Percentiles rank a stretch among this genome's conserved stretches.
These are phyloP conservation scores for Anastatica hierochuntica DNA, from an alignment of 345 rosid genomes.

Conservation along the genomic window DNA sequence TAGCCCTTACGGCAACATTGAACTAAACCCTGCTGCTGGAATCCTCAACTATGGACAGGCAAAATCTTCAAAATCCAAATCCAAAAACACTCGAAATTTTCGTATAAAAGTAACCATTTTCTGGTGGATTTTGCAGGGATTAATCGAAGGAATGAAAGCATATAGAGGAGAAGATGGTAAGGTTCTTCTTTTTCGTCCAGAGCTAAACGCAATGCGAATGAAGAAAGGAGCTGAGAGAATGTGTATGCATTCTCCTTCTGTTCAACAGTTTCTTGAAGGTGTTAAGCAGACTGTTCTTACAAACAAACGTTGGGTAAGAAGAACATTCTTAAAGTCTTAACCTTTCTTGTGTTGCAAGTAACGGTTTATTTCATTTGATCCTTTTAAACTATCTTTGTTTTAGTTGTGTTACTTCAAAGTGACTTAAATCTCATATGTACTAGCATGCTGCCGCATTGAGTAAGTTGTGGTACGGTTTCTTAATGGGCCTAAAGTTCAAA, in stretches of 20 bases:
- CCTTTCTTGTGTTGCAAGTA: background rate
- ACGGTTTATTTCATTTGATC: background rate
- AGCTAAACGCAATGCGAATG: slow-evolving; percentile 64
- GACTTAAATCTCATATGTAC: too few species aligned
- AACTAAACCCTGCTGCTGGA: slow-evolving; percentile 70
- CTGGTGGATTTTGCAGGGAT: slow-evolving; percentile 37
- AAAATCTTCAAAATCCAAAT: slow-evolving; percentile 15
- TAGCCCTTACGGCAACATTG: slow-evolving; percentile 43
- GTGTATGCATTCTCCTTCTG: slow-evolving; percentile 79
- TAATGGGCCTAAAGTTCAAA: too few species aligned
- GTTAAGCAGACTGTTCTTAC: slow-evolving; percentile 59
- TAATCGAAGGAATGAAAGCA: slow-evolving; percentile 80
- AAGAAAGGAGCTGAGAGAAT: slow-evolving; percentile 65
- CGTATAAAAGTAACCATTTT: too few species aligned
- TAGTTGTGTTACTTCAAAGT: too few species aligned
- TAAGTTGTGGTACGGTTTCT: too few species aligned
- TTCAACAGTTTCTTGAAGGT: slow-evolving; percentile 60
- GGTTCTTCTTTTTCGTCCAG: slow-evolving; percentile 67
- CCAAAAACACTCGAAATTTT: too few species aligned
- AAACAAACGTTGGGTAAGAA: slow-evolving; percentile 78
- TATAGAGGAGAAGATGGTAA: slow-evolving; percentile 57
- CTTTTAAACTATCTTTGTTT: too few species aligned
- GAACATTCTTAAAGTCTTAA: background rate
- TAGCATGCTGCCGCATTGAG: too few species aligned
- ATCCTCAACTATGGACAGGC: slow-evolving; percentile 92